Evolutionary conservation across 2,329 filamentous ascomycete genomes (phyloP), one percentile per base, ranked within the genome.

Genomic region (Paraphaeosphaeria minitans): DNA sequence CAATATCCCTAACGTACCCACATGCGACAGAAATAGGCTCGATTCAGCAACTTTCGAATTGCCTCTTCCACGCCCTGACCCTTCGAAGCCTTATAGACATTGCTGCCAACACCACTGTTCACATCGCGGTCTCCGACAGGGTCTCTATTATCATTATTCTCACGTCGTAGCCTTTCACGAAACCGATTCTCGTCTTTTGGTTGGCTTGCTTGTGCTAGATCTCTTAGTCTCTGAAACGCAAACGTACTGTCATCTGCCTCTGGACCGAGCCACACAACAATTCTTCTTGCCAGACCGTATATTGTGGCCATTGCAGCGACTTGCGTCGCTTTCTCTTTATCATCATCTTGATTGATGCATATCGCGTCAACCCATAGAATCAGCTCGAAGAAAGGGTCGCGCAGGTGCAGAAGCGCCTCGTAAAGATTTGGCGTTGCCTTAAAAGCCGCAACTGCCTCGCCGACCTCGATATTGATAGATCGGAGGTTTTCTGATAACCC

Each of bases 291-390:
- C 1, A 46, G 13, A 5, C 45, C 35, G 27, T 66, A 66, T 12
- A 66, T 61, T 5, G 49, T 53, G 1, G 58, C 62, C 64, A 66
- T 66, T 9, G 55, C 45, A 16, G 52, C 29, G 2, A 66, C 56
- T 33, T 66, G 64, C 6, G 41, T 13, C 5, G 37, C 33, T 19
- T 55, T 56, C 27, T 64, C 64, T 16, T 49, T 35, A 3, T 33
- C n/a, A 43, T 61, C 21, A 2, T 47, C 4, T 46, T 66, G 64
- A 33, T 65, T 10, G 2, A 53, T 53, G 19, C 51, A 53, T 31
- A 53, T 16, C 6, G 51, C 51, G 19, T 53, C 51, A 4, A 58
- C 27, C 64, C 64, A 66, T 2, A 59, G 16, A 1, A 55, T 24
- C 24, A 46, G 33, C 31, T 59, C 52, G 16, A 42, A 42, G 1